Percentiles rank a stretch among this genome's conserved stretches.
Conservation (phyloP, 1,284 basidiomycete genomes). For the Porodaedalea pini region DNA sequence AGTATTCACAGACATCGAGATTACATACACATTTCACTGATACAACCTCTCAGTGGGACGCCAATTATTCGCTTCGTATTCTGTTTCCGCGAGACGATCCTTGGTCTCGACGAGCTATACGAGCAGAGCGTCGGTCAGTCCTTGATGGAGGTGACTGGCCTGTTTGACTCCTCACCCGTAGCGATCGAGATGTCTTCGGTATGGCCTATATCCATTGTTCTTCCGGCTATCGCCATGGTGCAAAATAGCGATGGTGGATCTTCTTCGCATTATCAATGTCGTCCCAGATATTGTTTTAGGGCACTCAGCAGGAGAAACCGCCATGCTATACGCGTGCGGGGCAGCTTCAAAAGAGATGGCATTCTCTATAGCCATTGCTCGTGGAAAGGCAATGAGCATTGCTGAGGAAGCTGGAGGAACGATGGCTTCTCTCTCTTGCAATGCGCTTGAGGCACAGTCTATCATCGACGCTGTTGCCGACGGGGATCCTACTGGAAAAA, state of each 20-base stretch:
- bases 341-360: slow-evolving; percentile 38
- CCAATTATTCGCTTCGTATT: slow-evolving; percentile 33
- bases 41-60: slow-evolving; percentile 35
- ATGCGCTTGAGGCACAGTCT: slow-evolving; percentile 24
- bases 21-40: background rate
- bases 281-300: slow-evolving; percentile 37
- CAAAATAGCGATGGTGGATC: slow-evolving; percentile 44
- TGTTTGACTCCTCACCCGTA: slow-evolving; percentile 27
- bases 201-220: slow-evolving; percentile 33
- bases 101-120: slow-evolving; percentile 35
- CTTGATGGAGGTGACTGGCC: slow-evolving; percentile 31
- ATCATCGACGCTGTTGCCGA: slow-evolving; percentile 24
- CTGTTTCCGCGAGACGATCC: slow-evolving; percentile 34
- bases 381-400: slow-evolving; percentile 34
- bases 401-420: slow-evolving; percentile 33
- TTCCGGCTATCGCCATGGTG: slow-evolving; percentile 39
- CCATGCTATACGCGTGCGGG: slow-evolving; percentile 41
- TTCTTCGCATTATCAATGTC: slow-evolving; percentile 34
- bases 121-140: slow-evolving; percentile 31
- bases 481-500: slow-evolving; percentile 13
- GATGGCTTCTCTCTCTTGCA: slow-evolving; percentile 43
- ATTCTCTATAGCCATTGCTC: slow-evolving; percentile 38
- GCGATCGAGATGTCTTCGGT: slow-evolving; percentile 30
- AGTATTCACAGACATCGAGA: slow-evolving; percentile 13
- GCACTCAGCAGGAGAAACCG: slow-evolving; percentile 43